These are phyloP conservation scores for Ganoderma leucocontextum DNA, from an alignment of 1,284 basidiomycete genomes.

Conservation along the genomic window DNA sequence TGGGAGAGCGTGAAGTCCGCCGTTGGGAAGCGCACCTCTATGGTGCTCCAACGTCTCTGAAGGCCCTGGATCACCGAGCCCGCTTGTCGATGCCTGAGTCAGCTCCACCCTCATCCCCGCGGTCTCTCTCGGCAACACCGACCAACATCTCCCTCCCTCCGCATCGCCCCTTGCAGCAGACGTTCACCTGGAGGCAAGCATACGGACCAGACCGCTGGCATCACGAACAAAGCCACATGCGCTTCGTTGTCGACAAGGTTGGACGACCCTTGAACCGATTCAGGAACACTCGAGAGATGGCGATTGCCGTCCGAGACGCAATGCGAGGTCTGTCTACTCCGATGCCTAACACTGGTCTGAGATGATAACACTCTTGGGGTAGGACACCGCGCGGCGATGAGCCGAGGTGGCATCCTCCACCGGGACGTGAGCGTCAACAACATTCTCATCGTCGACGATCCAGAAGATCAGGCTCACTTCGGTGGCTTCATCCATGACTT, in stretches of 20 bases:
- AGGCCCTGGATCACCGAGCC: neutral
- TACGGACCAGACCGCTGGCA: neutral
- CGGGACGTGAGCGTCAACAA: conserved; percentile 28
- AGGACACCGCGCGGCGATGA: conserved; percentile 19
- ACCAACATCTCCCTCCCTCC: neutral
- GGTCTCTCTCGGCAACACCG: neutral
- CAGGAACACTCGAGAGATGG: conserved; percentile 22
- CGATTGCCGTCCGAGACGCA: conserved; percentile 21
- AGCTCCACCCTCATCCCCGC: neutral
- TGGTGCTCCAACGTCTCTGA: neutral
- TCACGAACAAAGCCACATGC: conserved; percentile 30
- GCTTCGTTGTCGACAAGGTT: conserved; percentile 23
- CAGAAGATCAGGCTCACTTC: neutral
- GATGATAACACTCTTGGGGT: no score
- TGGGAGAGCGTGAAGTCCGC: conserved; percentile 18
- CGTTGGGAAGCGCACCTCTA: conserved; percentile 8
- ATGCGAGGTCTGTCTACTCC: conserved; percentile 18
- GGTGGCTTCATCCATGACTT: conserved; percentile 30
- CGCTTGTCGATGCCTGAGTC: neutral
- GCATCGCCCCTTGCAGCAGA: conserved; percentile 18
- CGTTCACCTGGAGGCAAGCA: conserved; percentile 15
- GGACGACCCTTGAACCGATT: conserved; percentile 24
- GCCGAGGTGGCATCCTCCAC: conserved; percentile 18
- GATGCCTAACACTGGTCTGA: no score
- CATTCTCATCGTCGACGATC: conserved; percentile 21